These are phyloP conservation scores for Mercurialis annua DNA, from an alignment of 345 rosid genomes.

Conservation along the genomic window DNA sequence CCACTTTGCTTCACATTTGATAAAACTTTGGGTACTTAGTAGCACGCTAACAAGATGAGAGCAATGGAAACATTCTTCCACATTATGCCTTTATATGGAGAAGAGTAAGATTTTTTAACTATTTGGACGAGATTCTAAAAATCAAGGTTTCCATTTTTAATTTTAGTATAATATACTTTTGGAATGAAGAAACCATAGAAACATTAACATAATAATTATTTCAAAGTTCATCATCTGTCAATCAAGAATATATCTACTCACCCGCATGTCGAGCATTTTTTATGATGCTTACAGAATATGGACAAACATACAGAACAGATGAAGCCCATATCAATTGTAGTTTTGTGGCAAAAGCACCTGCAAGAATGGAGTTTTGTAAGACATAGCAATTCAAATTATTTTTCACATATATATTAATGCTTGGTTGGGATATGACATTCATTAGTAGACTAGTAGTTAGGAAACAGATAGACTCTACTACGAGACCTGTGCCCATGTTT, in stretches of 20 bases:
- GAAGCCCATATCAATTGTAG: slow-evolving; percentile 91
- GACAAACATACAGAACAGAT: slow-evolving; percentile 93
- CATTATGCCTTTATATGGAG: background rate
- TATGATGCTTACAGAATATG: slow-evolving; percentile 88
- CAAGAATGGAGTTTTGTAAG: slow-evolving; percentile 25
- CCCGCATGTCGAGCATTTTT: slow-evolving; percentile 94
- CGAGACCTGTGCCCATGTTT: background rate
- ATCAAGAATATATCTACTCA: slow-evolving; percentile 30
- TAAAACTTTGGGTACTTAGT: background rate
- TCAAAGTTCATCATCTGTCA: slow-evolving; percentile 10
- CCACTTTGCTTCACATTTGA: background rate
- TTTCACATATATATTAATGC: background rate
- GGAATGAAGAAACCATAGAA: background rate
- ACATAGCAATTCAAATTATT: slow-evolving; percentile 2
- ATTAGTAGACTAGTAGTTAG: too few species aligned
- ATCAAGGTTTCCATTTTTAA: background rate
- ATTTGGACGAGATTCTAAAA: background rate
- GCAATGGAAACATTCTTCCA: background rate
- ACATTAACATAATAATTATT: background rate
- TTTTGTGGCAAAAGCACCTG: slow-evolving; percentile 98
- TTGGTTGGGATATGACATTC: background rate
- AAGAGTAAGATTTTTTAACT: background rate
- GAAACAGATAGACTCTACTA: background rate
- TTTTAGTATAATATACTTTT: background rate
- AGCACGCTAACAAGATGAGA: background rate